phyloP scores from a whole-genome alignment of 352 stramenopile genomes.

The Phytophthora pluvialis region DNA sequence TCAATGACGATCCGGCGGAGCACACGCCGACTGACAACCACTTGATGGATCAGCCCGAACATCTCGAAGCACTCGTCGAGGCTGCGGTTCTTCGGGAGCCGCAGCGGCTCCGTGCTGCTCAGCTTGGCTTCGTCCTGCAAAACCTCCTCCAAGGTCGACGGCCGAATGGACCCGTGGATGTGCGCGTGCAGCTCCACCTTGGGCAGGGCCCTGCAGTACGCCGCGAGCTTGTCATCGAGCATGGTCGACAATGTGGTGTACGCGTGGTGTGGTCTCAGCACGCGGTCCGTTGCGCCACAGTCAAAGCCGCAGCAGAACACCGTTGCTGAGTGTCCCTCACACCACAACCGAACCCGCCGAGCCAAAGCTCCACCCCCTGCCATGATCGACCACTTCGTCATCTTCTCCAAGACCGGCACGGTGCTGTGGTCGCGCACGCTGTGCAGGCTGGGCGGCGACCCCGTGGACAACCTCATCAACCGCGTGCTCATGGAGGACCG shows the following conservation, averaged over 20 bases:
- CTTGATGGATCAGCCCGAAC: conserved; percentile 87
- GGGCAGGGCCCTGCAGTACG: conserved; percentile 64
- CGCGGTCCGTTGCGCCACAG: neutral
- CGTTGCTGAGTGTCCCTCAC: conserved; percentile 1
- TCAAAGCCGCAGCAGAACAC: conserved; percentile 26
- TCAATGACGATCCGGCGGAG: conserved; percentile 78
- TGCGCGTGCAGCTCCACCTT: conserved; percentile 91
- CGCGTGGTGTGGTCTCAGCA: conserved; percentile 21
- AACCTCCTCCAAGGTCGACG: conserved; percentile 71
- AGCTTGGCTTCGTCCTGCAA: conserved; percentile 50
- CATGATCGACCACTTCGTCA: conserved; percentile 94
- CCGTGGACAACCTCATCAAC: conserved; percentile 89
- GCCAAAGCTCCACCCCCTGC: neutral
- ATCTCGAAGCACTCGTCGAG: conserved; percentile 90
- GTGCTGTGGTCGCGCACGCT: conserved; percentile 92
- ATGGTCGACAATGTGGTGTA: conserved; percentile 24
- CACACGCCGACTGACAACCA: conserved; percentile 70
- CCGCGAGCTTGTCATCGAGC: conserved; percentile 31
- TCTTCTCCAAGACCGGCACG: conserved; percentile 92
- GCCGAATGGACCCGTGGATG: conserved; percentile 86
- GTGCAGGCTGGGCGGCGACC: conserved; percentile 86
- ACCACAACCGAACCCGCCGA: conserved; percentile 11
- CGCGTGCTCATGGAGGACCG: conserved; percentile 92
- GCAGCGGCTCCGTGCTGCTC: conserved; percentile 33
- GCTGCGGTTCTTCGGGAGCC: conserved; percentile 56